These are phyloP conservation scores for Linderina pennispora DNA, from an alignment of 192 early-diverging fungal species.

Conservation along the genomic window DNA sequence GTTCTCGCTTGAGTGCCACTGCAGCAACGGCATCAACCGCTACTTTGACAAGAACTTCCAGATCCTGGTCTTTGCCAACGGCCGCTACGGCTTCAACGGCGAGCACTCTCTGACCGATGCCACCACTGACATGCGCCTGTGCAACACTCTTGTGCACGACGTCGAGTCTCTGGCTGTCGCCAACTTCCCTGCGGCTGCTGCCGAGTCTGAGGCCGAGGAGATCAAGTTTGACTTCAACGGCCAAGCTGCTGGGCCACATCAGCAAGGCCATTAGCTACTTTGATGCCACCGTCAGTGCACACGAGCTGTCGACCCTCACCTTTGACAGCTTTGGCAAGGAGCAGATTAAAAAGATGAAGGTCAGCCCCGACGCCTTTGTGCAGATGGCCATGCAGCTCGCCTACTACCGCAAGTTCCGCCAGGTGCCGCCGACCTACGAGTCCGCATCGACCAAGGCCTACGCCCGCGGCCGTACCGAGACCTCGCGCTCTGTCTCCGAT, in stretches of 20 bases:
- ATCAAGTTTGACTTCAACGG: conserved; percentile 49
- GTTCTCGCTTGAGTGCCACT: conserved; percentile 72
- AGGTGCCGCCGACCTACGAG: conserved; percentile 66
- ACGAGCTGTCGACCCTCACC: conserved; percentile 58
- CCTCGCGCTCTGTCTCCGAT: conserved; percentile 64
- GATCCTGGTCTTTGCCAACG: conserved; percentile 75
- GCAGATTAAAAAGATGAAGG: conserved; percentile 56
- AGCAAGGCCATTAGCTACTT: conserved; percentile 57
- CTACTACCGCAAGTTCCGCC: conserved; percentile 57
- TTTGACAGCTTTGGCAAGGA: conserved; percentile 72
- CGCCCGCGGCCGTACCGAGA: conserved; percentile 68
- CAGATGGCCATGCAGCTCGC: conserved; percentile 77
- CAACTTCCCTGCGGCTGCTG: conserved; percentile 12
- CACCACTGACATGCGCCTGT: conserved; percentile 70
- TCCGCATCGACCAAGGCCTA: conserved; percentile 63
- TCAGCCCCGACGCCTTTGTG: conserved; percentile 63
- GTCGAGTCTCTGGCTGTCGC: conserved; percentile 24
- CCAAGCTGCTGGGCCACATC: conserved; percentile 49
- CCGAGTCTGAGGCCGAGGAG: conserved; percentile 36
- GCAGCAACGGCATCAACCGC: conserved; percentile 66
- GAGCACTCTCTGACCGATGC: conserved; percentile 72
- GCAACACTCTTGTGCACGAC: conserved; percentile 59
- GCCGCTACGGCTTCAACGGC: conserved; percentile 71
- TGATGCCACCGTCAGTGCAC: conserved; percentile 55
- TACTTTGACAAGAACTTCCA: conserved; percentile 81